phyloP scores from a whole-genome alignment of 768 basidiomycete species.

The Dendrothele bispora region DNA sequence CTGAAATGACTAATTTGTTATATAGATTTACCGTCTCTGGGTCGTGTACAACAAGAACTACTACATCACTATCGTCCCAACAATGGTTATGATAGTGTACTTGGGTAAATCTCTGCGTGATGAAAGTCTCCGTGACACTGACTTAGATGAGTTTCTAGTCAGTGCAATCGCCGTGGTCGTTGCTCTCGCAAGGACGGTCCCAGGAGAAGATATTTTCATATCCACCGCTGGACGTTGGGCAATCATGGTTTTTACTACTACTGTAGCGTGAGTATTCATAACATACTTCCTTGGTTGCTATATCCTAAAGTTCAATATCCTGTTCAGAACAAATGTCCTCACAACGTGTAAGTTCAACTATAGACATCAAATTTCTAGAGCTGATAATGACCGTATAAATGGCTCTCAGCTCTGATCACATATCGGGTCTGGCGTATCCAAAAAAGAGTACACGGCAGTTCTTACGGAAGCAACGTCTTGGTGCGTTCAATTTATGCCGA shows the following conservation, averaged over 20 bases:
- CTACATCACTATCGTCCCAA: background rate
- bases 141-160: background rate
- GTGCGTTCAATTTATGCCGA: background rate
- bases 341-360: constrained; percentile 1
- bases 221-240: constrained; percentile 3
- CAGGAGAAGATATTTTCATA: constrained; percentile 1
- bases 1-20: background rate
- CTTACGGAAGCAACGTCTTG: background rate
- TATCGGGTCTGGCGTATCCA: constrained; percentile 2
- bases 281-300: background rate
- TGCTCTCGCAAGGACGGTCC: background rate
- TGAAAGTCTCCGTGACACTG: background rate
- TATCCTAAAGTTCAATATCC: background rate
- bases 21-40: constrained; percentile 1
- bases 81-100: background rate
- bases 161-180: constrained; percentile 1
- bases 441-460: background rate
- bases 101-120: background rate
- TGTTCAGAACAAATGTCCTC: background rate
- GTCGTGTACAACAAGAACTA: background rate
- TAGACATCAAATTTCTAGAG: background rate
- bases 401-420: background rate
- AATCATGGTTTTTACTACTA: constrained; percentile 1
- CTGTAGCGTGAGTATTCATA: constrained; percentile 2
- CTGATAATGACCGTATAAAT: background rate